These are phyloP conservation scores for Trichoderma afroharzianum DNA, from an alignment of 2,329 filamentous ascomycete genomes.

Conservation along the genomic window DNA sequence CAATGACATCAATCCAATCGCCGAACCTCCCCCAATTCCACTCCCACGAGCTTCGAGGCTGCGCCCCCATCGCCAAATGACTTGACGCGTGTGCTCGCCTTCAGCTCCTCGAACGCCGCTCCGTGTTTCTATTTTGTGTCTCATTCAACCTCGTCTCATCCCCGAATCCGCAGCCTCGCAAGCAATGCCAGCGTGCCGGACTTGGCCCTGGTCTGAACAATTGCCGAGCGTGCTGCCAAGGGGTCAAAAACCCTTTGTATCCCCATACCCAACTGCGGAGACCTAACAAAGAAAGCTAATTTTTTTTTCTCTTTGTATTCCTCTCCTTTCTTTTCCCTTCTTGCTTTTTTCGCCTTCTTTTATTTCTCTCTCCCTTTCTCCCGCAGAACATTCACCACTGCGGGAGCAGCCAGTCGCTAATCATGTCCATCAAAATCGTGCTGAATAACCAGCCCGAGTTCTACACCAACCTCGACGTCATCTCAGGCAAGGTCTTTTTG, in stretches of 20 bases:
- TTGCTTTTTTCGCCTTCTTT: too few species aligned
- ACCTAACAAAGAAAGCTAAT: neutral
- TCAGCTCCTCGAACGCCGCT: neutral
- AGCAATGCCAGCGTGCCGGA: constrained; percentile 4
- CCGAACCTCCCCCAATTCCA: neutral
- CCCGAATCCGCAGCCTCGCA: neutral
- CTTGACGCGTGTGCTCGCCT: constrained; percentile 10
- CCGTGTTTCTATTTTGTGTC: neutral
- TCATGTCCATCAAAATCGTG: constrained; percentile 64
- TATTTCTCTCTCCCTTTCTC: neutral
- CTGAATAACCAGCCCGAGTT: constrained; percentile 66
- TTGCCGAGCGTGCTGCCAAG: neutral
- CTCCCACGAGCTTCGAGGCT: constrained; percentile 22
- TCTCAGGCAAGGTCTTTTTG: constrained; percentile 60
- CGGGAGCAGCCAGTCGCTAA: constrained; percentile 21
- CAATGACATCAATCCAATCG: constrained; percentile 16
- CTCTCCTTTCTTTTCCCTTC: neutral
- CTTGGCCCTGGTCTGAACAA: neutral
- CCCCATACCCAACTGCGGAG: neutral
- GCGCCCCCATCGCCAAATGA: constrained; percentile 19
- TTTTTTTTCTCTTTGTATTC: neutral
- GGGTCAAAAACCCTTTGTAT: neutral
- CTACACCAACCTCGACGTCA: constrained; percentile 75
- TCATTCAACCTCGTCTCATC: neutral
- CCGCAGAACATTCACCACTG: neutral